Base-by-base conservation (phyloP, 208 protist genomes). In the Wallacemonas sp. region DNA sequence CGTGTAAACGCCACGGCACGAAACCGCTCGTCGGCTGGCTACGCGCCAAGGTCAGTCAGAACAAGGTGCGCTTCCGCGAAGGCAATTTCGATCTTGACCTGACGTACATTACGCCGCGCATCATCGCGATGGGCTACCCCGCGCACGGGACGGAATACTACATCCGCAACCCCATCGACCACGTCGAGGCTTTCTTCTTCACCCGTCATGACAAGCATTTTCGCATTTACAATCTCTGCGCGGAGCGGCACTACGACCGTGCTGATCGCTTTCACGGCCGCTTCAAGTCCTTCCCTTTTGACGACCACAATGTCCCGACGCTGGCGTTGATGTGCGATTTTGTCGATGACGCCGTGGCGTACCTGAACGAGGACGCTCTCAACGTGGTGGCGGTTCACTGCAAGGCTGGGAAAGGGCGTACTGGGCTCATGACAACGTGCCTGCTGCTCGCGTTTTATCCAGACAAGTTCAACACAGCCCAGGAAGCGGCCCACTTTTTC, bases 351-450 rank as follows among this genome's bases (percentile, higher is more conserved):
- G 81, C 85, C 30, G 46, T 68, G 0, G 52, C 72, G 19, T 97
- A 78, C 65, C 74, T 98, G 3, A 46, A 79, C 14, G 47, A 67
- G 24, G 62, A 95, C 70, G 39, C 63, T 34, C 57, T 76, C 1
- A 97, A 98, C 70, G 85, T 97, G 2, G 81, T 87, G 12, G 97
- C 80, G 2, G 58, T 99, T 32, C 97, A 99, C 73, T 99, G 97
- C 79, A 98, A 98, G 65, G 97, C 97, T 0, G 97, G 97, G n/a
- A 99, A 98, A 68, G 97, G 96, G 0, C 72, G 97, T 16, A 98
- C 97, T n/a, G 97, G 97, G 29, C 62, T 97, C 46, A 97, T 99
- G 92, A 82, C 98, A n/a, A 87, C 75, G 44, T 86, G 86, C 62
- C 64, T 92, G 23, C 78, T 96, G 16, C 57, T 80, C 55, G 64